phyloP scores from a whole-genome alignment of 495 filamentous ascomycete genomes.

The Halenospora varia region DNA sequence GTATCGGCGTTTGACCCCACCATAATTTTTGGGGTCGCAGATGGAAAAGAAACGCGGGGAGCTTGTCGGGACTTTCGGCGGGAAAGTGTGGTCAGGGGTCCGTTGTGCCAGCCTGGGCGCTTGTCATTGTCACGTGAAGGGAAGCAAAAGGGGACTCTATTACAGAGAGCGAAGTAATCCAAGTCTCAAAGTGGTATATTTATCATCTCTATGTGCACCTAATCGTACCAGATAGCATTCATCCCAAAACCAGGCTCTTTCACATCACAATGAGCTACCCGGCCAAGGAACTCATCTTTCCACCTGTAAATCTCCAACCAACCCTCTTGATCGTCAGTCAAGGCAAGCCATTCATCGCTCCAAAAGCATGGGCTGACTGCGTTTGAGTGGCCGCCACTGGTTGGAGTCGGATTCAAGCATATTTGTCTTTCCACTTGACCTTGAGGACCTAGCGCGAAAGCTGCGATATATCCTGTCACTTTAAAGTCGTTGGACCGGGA shows the following conservation, averaged over 20 bases:
- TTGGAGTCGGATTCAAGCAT: slow-evolving; percentile 76
- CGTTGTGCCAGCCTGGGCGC: no score
- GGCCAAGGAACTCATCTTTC: slow-evolving; percentile 69
- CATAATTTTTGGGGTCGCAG: not conserved
- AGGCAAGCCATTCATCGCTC: slow-evolving; percentile 79
- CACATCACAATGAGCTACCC: slow-evolving; percentile 70
- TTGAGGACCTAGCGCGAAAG: slow-evolving; percentile 63
- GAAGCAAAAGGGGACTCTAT: not conserved
- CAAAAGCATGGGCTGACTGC: slow-evolving; percentile 75
- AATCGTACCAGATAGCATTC: slow-evolving; percentile 92
- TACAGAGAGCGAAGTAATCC: not conserved
- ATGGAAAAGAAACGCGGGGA: slow-evolving; percentile 2
- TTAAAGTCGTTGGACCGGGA: slow-evolving; percentile 70
- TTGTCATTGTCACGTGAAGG: no score
- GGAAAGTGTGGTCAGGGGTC: not conserved
- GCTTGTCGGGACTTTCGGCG: not conserved
- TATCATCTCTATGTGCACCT: slow-evolving; percentile 13
- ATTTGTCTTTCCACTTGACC: slow-evolving; percentile 74
- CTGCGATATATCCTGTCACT: slow-evolving; percentile 75
- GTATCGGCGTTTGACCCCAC: not conserved
- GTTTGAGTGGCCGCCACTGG: slow-evolving; percentile 81
- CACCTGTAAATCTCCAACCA: slow-evolving; percentile 84
- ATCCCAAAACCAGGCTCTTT: slow-evolving; percentile 81
- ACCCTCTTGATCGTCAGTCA: slow-evolving; percentile 80
- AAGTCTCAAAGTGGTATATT: not conserved